Base-by-base conservation (phyloP, 768 basidiomycete genomes). In the Ephemerocybe angulata region DNA sequence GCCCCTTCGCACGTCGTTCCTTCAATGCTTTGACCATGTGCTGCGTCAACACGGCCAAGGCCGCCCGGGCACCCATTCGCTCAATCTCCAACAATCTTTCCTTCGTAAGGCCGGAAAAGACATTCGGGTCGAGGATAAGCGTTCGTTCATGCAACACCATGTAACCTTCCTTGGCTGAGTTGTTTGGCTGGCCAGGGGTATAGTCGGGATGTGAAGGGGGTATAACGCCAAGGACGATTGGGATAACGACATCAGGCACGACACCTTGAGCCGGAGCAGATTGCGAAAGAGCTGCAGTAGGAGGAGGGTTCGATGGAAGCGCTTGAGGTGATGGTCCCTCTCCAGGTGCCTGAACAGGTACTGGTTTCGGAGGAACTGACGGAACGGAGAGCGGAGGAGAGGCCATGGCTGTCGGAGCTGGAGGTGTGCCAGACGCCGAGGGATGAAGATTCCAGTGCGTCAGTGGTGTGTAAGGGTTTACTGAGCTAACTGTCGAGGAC, bases 21-120 rank as follows among this genome's bases (percentile, higher is more conserved):
- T 94, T 95, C 65, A 93, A 71, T 57, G 86, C 89, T 52, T 87
- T 81, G 40, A 93, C 89, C 67, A 95, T 90, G 62, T 93, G 88
- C 2, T 81, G 84, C 58, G 93, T 92, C 53, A 96, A 73, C 21
- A 92, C 85, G 60, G 83, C 81, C 50, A 96, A 71, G 5, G 93
- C 92, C 60, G 87, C 85, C 65, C 87, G 82, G 0, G 91, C 89
- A 2, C 91, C 91, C 67, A 93, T 82, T 50, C 80, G 79, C 69
- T 93, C 88, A 25, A 95, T 72, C 42, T 88, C 86, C 54, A 78
- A 80, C 41, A 96, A 72, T 67, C 87, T 87, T 57, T 87, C 85
- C 41, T 78, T 74, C 3, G 87, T 83, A 12, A 96, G 78, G 52
- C 85, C 85, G 8, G 86, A 80, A 65, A 97, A 97, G 30, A 96